Evolutionary conservation across 1,284 basidiomycete genomes (phyloP).

Genomic region (Flammula alnicola): DNA sequence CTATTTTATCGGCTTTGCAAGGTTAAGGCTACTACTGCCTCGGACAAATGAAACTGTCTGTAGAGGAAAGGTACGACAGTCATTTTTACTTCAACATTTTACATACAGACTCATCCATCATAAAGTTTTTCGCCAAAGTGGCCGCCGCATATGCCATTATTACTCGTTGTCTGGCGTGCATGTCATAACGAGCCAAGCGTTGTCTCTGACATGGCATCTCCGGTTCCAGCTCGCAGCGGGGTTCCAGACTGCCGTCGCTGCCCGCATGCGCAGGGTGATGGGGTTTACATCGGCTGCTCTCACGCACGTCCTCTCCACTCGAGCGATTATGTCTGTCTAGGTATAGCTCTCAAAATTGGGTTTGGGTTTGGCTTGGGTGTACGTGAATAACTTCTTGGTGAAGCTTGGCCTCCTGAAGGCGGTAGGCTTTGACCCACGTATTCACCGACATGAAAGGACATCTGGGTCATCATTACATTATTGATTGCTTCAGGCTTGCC

Average conservation of each 20-base stretch:
- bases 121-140: not conserved
- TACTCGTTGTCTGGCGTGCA: too few relatives aligned
- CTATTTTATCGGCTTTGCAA: too few relatives aligned
- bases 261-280: not conserved
- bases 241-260: not conserved
- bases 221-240: too few relatives aligned
- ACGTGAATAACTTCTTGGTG: not conserved
- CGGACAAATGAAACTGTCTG: too few relatives aligned
- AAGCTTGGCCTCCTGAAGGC: not conserved
- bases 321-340: too few relatives aligned
- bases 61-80: constrained; percentile 7
- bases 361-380: not conserved
- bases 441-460: constrained; percentile 2
- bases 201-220: too few relatives aligned
- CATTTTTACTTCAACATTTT: constrained; percentile 6
- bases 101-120: constrained; percentile 1
- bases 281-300: not conserved
- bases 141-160: not conserved
- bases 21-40: too few relatives aligned
- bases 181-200: too few relatives aligned
- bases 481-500: not conserved
- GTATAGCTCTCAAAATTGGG: too few relatives aligned
- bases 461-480: constrained; percentile 1
- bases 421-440: not conserved
- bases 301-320: too few relatives aligned